phyloP scores from a whole-genome alignment of 345 rosid genomes.

The Reutealis trisperma region DNA sequence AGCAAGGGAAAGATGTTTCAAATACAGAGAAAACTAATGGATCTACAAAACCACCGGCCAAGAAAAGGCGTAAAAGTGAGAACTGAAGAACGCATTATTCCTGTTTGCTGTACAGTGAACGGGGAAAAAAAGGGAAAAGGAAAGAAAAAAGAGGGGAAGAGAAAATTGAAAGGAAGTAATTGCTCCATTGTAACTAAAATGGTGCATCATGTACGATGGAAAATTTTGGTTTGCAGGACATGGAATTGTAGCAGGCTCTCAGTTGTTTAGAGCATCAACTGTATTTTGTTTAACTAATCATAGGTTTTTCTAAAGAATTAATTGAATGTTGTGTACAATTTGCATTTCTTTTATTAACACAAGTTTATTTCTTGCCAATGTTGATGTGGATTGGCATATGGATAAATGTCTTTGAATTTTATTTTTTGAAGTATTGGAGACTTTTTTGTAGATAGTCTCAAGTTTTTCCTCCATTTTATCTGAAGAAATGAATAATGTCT shows the following conservation, averaged over 20 bases:
- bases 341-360: background rate
- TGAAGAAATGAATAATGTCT: too few relatives aligned
- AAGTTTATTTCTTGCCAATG: too few relatives aligned
- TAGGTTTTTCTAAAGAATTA: background rate
- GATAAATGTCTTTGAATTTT: too few relatives aligned
- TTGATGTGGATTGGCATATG: too few relatives aligned
- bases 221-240: background rate
- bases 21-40: conserved; percentile 26
- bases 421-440: too few relatives aligned
- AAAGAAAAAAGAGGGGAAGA: background rate
- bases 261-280: background rate
- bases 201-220: background rate
- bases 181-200: background rate
- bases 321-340: background rate
- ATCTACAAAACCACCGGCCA: conserved; percentile 27
- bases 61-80: conserved; percentile 43
- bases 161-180: background rate
- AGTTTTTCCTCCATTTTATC: too few relatives aligned
- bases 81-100: conserved; percentile 7
- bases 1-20: conserved; percentile 27
- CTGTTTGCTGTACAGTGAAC: background rate
- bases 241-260: background rate
- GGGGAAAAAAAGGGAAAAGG: background rate
- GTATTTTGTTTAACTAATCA: background rate
- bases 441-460: too few relatives aligned